Conservation (phyloP, 176 grass and related monocot species). For the Canna indica region DNA sequence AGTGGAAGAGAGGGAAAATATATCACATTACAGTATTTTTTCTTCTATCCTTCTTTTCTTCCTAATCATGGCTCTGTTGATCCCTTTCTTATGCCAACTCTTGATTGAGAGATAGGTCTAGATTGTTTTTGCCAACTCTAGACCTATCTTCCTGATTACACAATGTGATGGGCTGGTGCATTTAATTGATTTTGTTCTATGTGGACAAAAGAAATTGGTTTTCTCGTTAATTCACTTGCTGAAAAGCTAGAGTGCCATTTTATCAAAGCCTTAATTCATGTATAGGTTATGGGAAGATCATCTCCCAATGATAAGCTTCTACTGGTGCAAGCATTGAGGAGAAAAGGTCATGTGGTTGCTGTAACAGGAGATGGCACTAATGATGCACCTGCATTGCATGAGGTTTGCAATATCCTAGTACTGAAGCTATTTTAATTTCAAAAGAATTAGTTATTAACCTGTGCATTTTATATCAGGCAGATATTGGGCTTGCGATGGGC, state of each 20-base stretch:
- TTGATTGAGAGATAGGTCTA: no score
- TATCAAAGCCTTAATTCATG: neutral
- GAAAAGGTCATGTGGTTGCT: conserved; percentile 67
- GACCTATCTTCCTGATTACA: no score
- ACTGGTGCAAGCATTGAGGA: conserved; percentile 71
- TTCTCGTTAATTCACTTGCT: neutral
- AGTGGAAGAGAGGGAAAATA: no score
- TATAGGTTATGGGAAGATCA: conserved; percentile 91
- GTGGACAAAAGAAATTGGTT: neutral
- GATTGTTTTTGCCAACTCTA: no score
- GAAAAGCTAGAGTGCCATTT: neutral
- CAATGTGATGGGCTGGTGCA: no score
- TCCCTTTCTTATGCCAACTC: no score
- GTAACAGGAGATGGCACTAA: conserved; percentile 98
- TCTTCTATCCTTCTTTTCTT: no score
- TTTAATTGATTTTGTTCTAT: no score
- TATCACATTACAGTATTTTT: no score
- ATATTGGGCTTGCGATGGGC: conserved; percentile 95
- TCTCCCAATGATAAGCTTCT: conserved; percentile 91
- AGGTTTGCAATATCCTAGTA: conserved; percentile 34
- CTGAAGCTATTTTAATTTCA: neutral
- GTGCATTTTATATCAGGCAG: conserved; percentile 50
- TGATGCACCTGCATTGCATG: conserved; percentile 86
- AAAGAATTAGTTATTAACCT: neutral
- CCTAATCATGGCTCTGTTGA: no score